These are phyloP conservation scores for Diaporthe australafricana DNA, from an alignment of 2,329 filamentous ascomycete species.

Conservation along the genomic window DNA sequence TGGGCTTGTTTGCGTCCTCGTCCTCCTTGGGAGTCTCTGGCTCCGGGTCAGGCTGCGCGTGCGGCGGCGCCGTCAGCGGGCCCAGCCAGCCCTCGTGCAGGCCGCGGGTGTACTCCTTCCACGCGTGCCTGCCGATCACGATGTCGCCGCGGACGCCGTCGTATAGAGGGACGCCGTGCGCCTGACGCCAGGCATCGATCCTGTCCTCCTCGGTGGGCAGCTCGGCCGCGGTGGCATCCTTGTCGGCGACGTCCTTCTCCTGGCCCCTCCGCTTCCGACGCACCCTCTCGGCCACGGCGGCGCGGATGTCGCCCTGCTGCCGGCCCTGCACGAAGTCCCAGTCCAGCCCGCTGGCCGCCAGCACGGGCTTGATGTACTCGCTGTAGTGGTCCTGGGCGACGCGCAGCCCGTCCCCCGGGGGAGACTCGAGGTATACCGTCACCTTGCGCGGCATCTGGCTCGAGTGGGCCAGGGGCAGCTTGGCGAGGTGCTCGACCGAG, in stretches of 20 bases:
- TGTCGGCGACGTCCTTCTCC: constrained; percentile 54
- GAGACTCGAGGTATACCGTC: constrained; percentile 86
- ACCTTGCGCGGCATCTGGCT: constrained; percentile 84
- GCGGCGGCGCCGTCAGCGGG: constrained; percentile 74
- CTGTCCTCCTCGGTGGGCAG: constrained; percentile 67
- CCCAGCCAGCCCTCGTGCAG: constrained; percentile 97
- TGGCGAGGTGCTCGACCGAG: constrained; percentile 85
- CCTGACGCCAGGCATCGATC: constrained; percentile 72
- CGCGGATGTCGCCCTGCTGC: constrained; percentile 91
- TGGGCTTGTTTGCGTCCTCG: constrained; percentile 64
- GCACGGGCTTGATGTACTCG: constrained; percentile 93
- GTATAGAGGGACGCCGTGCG: constrained; percentile 76
- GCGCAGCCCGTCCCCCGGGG: constrained; percentile 87
- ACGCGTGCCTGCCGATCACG: constrained; percentile 89
- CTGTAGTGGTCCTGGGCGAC: constrained; percentile 94
- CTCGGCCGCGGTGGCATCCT: constrained; percentile 55
- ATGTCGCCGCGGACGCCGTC: constrained; percentile 84
- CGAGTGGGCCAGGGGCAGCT: constrained; percentile 73
- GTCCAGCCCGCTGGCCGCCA: constrained; percentile 90
- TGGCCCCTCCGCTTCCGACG: constrained; percentile 75
- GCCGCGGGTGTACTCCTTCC: constrained; percentile 97
- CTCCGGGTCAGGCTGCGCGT: constrained; percentile 44
- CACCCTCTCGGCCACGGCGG: constrained; percentile 87
- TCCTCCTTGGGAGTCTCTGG: constrained; percentile 39
- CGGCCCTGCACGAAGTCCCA: constrained; percentile 96